Evolutionary conservation across 306 rosid species (phyloP), one percentile per base, ranked within the genome.

Genomic region (Benincasa hispida): DNA sequence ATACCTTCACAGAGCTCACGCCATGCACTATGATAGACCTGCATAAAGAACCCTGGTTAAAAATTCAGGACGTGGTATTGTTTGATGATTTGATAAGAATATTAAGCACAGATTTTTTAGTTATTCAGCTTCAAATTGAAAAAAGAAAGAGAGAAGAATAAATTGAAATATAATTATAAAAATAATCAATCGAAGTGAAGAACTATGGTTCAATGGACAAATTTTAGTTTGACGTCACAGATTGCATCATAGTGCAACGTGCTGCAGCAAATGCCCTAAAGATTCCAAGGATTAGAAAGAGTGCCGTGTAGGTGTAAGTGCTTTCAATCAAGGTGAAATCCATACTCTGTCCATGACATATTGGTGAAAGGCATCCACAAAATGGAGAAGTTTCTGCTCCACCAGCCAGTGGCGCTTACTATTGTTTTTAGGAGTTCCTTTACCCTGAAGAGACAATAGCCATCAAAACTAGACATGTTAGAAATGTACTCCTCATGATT

Each of bases 1-100:
- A 94, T 90, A 79, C 96, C 88, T 83, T 91, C 96, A 79, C 94
- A 87, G 67, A 94, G 91, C 82, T 94, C 98, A 69, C 82, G 95
- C 98, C 98, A 94, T 72, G 98, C 98, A 90, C 97, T 94, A 84
- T 94, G 98, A 84, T 94, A 94, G 78, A 94, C 98, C 97, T 94
- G 93, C 82, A 84, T 70, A 81, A 39, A 10, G 80, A 76, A 78
- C 77, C 77, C 77, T 50, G 79, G 78, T 79, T 75, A 82, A 80
- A 75, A 83, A 58, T 68, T 74, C 73, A 83, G 62, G 42, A 73
- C 45, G 74, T 66, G 76, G 56, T 51, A 84, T 79, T 21, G 14
- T 24, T 70, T 15, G 57, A 25, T 48, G 35, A 8, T 69, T 3
- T 45, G 14, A 69, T 45, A 69, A 69, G 75, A 69, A 69, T 69